Conservation (phyloP, 2,329 filamentous ascomycete genomes). For the Penicillium sp. region DNA sequence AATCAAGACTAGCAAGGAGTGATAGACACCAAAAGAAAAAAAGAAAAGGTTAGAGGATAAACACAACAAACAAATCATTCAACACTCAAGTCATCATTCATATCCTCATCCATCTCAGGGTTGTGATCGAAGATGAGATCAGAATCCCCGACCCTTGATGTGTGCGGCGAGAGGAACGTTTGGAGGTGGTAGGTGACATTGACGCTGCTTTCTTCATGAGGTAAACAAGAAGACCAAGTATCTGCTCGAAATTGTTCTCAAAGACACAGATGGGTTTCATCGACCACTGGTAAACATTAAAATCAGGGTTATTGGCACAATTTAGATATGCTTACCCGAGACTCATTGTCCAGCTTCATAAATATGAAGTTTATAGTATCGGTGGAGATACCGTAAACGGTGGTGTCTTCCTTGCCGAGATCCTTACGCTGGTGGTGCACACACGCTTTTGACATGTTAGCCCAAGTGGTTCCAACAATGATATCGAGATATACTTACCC, state of each 20-base stretch:
- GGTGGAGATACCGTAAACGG: background rate
- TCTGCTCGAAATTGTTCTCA: background rate
- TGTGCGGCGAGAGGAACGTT: background rate
- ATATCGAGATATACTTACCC: background rate
- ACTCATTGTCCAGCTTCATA: background rate
- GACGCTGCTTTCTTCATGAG: background rate
- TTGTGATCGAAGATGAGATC: background rate
- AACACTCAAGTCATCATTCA: background rate
- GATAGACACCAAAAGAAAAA: too few relatives aligned
- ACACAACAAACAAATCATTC: too few relatives aligned
- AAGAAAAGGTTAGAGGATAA: too few relatives aligned
- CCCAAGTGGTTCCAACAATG: background rate
- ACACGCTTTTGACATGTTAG: background rate
- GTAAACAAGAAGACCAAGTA: background rate
- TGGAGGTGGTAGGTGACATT: background rate
- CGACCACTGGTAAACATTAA: background rate
- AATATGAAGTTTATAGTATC: background rate
- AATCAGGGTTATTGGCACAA: background rate
- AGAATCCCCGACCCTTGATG: background rate
- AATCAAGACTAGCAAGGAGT: too few relatives aligned
- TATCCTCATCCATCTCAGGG: background rate
- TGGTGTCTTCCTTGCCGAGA: background rate
- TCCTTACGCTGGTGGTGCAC: background rate
- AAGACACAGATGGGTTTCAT: background rate
- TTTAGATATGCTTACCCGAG: background rate